A percentile compares a stretch with the other conserved stretches of the same genome.
Evolutionary conservation across 768 basidiomycete genomes (phyloP).

Genomic region (Rhodotorula sphaerocarpa): DNA sequence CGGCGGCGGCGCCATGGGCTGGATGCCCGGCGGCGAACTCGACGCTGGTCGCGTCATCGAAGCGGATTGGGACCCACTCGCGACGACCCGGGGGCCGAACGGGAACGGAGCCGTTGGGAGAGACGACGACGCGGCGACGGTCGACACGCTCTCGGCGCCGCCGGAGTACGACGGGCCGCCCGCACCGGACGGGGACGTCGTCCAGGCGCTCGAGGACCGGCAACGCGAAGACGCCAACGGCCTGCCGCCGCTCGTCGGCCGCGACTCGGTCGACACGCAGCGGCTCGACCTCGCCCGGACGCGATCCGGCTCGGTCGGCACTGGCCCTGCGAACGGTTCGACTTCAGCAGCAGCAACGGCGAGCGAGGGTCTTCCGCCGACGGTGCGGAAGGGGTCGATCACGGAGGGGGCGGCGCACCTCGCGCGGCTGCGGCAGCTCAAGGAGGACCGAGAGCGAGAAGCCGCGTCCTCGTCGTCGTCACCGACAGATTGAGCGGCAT

Average conservation of each 20-base stretch:
- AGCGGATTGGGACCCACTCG: slow-evolving; percentile 5
- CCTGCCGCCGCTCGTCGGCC: background rate
- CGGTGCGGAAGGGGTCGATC: background rate
- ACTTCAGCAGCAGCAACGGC: background rate
- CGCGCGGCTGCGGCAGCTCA: slow-evolving; percentile 17
- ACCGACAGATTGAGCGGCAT: too few relatives aligned
- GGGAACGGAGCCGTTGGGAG: background rate
- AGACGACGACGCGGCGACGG: background rate
- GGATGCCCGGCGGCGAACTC: slow-evolving; percentile 8
- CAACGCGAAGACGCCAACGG: background rate
- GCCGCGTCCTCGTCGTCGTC: too few relatives aligned
- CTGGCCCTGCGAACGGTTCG: too few relatives aligned
- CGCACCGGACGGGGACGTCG: slow-evolving; percentile 1
- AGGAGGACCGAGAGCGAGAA: slow-evolving; percentile 21
- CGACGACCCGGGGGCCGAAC: too few relatives aligned
- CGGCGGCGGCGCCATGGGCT: background rate
- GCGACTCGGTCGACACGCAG: slow-evolving; percentile 6
- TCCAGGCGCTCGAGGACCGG: slow-evolving; percentile 15
- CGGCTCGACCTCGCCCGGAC: background rate
- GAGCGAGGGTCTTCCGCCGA: background rate
- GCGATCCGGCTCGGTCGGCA: background rate
- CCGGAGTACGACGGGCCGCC: slow-evolving; percentile 23
- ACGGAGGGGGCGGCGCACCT: slow-evolving; percentile 27
- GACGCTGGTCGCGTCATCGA: slow-evolving; percentile 29
- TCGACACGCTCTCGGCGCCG: background rate